Evolutionary conservation across 2,329 filamentous ascomycete species (phyloP).

Genomic region (Diaporthe ampelina): DNA sequence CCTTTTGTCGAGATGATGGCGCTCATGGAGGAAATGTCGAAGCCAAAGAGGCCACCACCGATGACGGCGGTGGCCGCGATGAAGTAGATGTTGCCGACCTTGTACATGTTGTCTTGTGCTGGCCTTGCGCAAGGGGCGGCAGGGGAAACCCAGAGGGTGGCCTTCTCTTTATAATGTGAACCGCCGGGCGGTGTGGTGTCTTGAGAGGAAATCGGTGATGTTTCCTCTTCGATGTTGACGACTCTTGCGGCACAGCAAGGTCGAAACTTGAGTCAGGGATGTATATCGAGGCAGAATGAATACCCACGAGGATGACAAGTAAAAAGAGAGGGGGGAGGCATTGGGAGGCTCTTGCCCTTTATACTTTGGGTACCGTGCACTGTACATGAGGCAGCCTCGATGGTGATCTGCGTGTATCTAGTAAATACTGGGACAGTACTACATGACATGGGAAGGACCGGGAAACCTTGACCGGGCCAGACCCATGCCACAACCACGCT

Average conservation of each 20-base stretch:
- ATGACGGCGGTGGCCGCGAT: conserved; percentile 60
- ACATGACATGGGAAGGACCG: conserved; percentile 5
- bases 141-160: background rate
- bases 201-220: background rate
- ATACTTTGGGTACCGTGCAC: conserved; percentile 27
- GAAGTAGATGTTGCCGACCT: conserved; percentile 57
- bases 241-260: background rate
- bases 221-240: conserved; percentile 14
- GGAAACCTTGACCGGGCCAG: conserved; percentile 8
- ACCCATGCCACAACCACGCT: background rate
- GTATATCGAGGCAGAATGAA: background rate
- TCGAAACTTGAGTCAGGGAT: conserved; percentile 8
- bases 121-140: conserved; percentile 7
- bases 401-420: conserved; percentile 4
- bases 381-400: conserved; percentile 20
- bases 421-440: background rate
- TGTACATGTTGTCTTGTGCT: conserved; percentile 22
- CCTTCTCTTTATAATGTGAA: background rate
- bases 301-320: background rate
- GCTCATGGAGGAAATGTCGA: conserved; percentile 56
- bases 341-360: conserved; percentile 33
- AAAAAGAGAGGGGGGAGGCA: background rate
- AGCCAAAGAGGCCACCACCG: conserved; percentile 45
- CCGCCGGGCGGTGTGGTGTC: conserved; percentile 6
- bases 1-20: conserved; percentile 58